Percentiles rank a stretch among this genome's conserved stretches.
phyloP scores from a whole-genome alignment of 768 basidiomycete species.

The Boletus patriciae region DNA sequence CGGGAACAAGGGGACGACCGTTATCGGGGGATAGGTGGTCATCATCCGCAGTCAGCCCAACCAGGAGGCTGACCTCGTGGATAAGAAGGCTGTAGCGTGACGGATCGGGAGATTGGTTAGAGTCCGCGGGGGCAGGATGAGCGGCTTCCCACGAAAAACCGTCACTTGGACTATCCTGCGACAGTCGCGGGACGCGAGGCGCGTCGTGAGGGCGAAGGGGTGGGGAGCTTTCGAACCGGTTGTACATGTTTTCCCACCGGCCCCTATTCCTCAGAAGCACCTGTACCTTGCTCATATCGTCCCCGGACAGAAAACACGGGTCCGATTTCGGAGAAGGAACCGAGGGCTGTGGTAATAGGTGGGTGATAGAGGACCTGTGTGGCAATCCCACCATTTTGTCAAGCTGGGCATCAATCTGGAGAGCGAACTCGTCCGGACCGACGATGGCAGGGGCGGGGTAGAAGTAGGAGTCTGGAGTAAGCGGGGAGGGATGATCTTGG shows the following conservation, averaged over 20 bases:
- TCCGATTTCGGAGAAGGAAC: background rate
- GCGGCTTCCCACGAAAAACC: slow-evolving; percentile 19
- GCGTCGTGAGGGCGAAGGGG: background rate
- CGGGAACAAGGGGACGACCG: background rate
- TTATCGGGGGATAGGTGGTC: slow-evolving; percentile 4
- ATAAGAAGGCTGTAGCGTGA: slow-evolving; percentile 31
- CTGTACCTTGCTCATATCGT: slow-evolving; percentile 14
- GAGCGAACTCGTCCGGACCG: slow-evolving; percentile 14
- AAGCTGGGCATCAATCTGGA: slow-evolving; percentile 9
- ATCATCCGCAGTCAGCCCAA: slow-evolving; percentile 29
- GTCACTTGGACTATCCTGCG: slow-evolving; percentile 1
- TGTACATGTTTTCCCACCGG: slow-evolving; percentile 6
- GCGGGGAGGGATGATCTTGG: slow-evolving; percentile 14
- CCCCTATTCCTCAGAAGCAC: slow-evolving; percentile 18
- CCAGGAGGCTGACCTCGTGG: slow-evolving; percentile 33
- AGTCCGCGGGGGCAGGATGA: slow-evolving; percentile 1
- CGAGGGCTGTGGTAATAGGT: background rate
- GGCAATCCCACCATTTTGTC: slow-evolving; percentile 1
- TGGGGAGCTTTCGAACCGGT: slow-evolving; percentile 12
- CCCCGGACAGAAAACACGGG: slow-evolving; percentile 7
- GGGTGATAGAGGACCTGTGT: background rate
- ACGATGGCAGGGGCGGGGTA: slow-evolving; percentile 10
- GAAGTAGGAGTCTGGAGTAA: slow-evolving; percentile 21
- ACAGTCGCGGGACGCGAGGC: background rate
- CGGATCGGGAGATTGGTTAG: slow-evolving; percentile 5